Evolutionary conservation across 768 basidiomycete species (phyloP).

Genomic region (Grammothele lineata): DNA sequence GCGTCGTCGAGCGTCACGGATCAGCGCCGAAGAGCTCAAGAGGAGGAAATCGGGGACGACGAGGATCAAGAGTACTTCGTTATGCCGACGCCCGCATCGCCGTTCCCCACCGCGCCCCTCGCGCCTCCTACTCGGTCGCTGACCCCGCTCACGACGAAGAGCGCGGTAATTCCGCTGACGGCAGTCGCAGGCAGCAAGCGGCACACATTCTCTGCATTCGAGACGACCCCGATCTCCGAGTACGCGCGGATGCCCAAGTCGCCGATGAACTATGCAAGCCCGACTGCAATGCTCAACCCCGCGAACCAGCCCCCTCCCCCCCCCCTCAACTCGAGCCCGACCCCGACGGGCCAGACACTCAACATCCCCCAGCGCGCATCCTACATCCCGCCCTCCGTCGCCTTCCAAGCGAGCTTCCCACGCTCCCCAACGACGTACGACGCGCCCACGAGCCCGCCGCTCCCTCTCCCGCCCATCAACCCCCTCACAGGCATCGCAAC

Average conservation of each 20-base stretch:
- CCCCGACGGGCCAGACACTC: constrained; percentile 12
- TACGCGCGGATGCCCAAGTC: constrained; percentile 21
- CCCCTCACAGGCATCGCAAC: not conserved
- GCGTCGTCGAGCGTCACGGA: constrained; percentile 29
- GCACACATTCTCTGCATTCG: constrained; percentile 42
- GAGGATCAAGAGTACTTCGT: constrained; percentile 8
- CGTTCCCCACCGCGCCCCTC: constrained; percentile 48
- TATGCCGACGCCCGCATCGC: constrained; percentile 59
- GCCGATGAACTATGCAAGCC: constrained; percentile 27
- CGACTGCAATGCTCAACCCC: constrained; percentile 28
- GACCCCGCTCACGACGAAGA: constrained; percentile 24
- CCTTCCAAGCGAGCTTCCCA: constrained; percentile 28
- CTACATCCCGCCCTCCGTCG: constrained; percentile 32
- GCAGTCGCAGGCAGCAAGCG: constrained; percentile 55
- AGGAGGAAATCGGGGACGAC: constrained; percentile 1
- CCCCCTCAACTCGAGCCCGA: constrained; percentile 14
- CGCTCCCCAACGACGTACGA: constrained; percentile 55
- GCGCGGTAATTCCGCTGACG: constrained; percentile 27
- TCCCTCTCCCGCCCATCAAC: constrained; percentile 27
- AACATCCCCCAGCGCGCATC: constrained; percentile 11
- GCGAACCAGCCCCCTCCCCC: constrained; percentile 22
- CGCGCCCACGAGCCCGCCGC: constrained; percentile 25
- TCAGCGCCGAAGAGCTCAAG: constrained; percentile 16
- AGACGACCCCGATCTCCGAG: constrained; percentile 23
- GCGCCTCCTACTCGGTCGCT: constrained; percentile 11